These are phyloP conservation scores for Microcyclospora pomicola DNA, from an alignment of 2,329 filamentous ascomycete species.

Conservation along the genomic window DNA sequence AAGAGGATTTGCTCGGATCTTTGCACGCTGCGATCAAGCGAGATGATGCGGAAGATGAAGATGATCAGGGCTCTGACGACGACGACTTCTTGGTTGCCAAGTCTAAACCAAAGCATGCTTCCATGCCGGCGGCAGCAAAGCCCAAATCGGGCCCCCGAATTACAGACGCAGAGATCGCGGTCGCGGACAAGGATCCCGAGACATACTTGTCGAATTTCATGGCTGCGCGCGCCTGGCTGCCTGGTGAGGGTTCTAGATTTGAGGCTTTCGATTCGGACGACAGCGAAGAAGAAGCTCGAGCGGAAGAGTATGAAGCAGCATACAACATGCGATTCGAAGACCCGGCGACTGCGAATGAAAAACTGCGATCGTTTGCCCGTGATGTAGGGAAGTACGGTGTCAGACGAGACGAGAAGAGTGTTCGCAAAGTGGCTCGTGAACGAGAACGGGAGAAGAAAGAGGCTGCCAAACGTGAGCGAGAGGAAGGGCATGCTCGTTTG, in stretches of 20 bases:
- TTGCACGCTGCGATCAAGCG: slow-evolving; percentile 50
- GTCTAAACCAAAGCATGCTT: slow-evolving; percentile 29
- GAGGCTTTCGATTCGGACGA: slow-evolving; percentile 88
- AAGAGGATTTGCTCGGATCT: slow-evolving; percentile 62
- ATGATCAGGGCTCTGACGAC: slow-evolving; percentile 42
- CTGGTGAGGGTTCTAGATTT: slow-evolving; percentile 51
- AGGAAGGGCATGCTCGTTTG: slow-evolving; percentile 69
- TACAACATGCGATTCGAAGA: slow-evolving; percentile 97
- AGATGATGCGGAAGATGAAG: slow-evolving; percentile 35
- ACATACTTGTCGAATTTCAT: slow-evolving; percentile 91
- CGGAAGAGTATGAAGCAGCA: slow-evolving; percentile 79
- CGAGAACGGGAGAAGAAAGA: slow-evolving; percentile 65
- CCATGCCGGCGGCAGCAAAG: slow-evolving; percentile 14
- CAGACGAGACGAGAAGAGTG: slow-evolving; percentile 71
- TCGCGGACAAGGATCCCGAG: slow-evolving; percentile 80
- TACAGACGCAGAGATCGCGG: slow-evolving; percentile 50
- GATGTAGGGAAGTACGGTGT: slow-evolving; percentile 75
- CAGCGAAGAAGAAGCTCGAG: slow-evolving; percentile 56
- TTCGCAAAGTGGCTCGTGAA: slow-evolving; percentile 66
- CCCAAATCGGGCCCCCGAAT: slow-evolving; percentile 17
- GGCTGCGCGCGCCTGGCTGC: slow-evolving; percentile 79
- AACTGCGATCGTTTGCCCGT: slow-evolving; percentile 76
- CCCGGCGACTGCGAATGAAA: slow-evolving; percentile 74
- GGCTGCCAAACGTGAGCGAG: slow-evolving; percentile 58
- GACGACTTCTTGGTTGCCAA: slow-evolving; percentile 67